Evolutionary conservation across 495 filamentous ascomycete genomes (phyloP), one percentile per base, ranked within the genome.

Genomic region (Neurospora cerealis): DNA sequence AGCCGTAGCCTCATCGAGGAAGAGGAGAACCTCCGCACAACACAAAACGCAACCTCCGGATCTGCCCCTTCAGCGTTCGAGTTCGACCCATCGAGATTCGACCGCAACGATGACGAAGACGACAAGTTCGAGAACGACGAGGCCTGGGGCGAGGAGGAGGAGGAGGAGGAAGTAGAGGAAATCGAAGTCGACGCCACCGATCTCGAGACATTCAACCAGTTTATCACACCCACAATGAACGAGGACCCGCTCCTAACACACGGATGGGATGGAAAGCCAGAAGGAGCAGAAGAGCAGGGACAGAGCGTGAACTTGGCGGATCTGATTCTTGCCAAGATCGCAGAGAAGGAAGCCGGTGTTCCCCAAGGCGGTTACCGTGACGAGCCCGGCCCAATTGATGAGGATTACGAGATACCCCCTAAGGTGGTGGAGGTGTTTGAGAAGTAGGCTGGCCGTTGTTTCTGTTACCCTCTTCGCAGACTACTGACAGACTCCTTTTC

Each of bases 341-440:
- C 94, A 13, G 91, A 91, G 74, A 92, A 96, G 78, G 96, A 99
- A 85, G 91, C 93, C 2, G 89, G 86, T 17, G 85, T 89, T 75
- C 54, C 54, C 6, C 54, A 86, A 8, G 77, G 75, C 38, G 78
- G 73, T 28, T 80, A 77, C 75, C 73, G 71, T 39, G 78, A 80
- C 17, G 21, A 77, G 72, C 79, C 24, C 72, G 79, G 70, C 79
- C 85, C 74, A 78, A 85, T 88, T 19, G 91, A 95, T 69, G 93
- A 95, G 77, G 91, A 93, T n/a, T 89, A 92, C 62, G 90, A 95
- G 80, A 86, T 99, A 72, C 93, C 93, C 3, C 91, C 92, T 5
- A 98, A 97, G 81, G 93, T 97, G 11, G 87, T 97, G 11, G 95
- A 98, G 83, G 95, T 97, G 44, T 98, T 94, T 78, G 90, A 91